Base-by-base conservation (phyloP, 805 yeast genomes). In the Wickerhamiella australiensis region DNA sequence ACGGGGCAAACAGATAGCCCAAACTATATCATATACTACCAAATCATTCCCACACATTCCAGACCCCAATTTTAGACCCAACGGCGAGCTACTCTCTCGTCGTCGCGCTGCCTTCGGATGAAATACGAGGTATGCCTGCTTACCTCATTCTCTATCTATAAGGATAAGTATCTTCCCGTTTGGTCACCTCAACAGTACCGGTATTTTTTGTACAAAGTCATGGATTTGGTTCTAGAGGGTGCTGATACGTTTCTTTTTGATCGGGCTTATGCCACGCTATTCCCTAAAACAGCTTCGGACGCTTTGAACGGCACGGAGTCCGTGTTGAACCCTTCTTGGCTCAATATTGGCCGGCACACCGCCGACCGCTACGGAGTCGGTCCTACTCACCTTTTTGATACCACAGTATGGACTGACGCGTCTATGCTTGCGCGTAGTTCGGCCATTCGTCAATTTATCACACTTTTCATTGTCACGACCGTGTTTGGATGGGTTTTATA, bases 171-270 rank as follows among this genome's bases (percentile, higher is more conserved):
- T 15, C 18, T 33, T 11, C 38, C 38, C 12, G 38, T 17, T 20
- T 9, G 38, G 13, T 20, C 21, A 9, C 20, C 9, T 33, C 18
- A 33, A 4, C 21, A n/a, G n/a, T n/a, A n/a, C n/a, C n/a, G n/a
- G n/a, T n/a, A n/a, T n/a, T n/a, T n/a, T n/a, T n/a, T 38, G 21
- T 12, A 38, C 11, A 22, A 11, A 25, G 23, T 11, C 51, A 90
- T 92, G 98, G 98, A 92, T 81, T 70, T 92, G 61, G 87, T 86
- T 21, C 74, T 92, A 47, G 98, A 92, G 65, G 69, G 78, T 21
- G 67, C 71, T 42, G 98, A 92, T 67, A 72, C 84, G 44, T 84
- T 68, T 58, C 59, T 78, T 25, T 75, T 90, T 46, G 98, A 92
- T 68, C 72, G 70, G 62, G 68, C 77, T 15, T 90, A 87, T 59